Conservation (phyloP, 2,329 filamentous ascomycete species). For the Diaporthe batatas region DNA sequence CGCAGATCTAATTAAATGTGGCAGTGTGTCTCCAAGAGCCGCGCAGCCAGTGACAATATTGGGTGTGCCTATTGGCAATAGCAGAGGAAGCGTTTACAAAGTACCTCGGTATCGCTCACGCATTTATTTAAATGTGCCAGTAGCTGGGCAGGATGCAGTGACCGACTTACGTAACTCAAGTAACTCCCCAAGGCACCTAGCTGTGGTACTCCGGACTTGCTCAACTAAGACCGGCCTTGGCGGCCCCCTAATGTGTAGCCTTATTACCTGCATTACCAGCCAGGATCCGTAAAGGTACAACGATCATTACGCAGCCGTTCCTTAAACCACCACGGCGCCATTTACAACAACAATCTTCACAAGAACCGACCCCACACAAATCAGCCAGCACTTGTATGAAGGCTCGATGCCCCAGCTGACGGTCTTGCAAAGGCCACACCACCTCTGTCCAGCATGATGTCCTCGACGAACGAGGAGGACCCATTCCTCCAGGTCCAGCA, state of each 20-base stretch:
- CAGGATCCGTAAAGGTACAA: not conserved
- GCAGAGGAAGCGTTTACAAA: not conserved
- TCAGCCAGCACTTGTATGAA: not conserved
- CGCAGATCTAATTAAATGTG: too few species aligned
- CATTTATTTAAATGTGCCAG: not conserved
- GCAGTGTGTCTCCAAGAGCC: too few species aligned
- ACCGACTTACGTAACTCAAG: not conserved
- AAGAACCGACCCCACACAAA: not conserved
- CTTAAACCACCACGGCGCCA: not conserved
- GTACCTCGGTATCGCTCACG: not conserved
- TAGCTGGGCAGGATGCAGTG: not conserved
- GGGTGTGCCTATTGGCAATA: too few species aligned
- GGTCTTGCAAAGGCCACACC: conserved; percentile 28
- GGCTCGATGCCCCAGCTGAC: conserved; percentile 29
- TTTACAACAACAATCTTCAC: not conserved
- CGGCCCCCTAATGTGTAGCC: not conserved
- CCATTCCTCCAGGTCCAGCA: conserved; percentile 80
- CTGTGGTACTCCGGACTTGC: not conserved
- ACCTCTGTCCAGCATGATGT: conserved; percentile 68
- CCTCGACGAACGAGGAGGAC: conserved; percentile 75
- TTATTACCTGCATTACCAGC: not conserved
- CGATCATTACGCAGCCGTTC: not conserved
- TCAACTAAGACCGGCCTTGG: not conserved
- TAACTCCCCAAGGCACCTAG: too few species aligned
- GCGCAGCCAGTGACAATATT: too few species aligned